Evolutionary conservation across 768 basidiomycete species (phyloP), one percentile per base, ranked within the genome.

Genomic region (Auricularia heimuer): DNA sequence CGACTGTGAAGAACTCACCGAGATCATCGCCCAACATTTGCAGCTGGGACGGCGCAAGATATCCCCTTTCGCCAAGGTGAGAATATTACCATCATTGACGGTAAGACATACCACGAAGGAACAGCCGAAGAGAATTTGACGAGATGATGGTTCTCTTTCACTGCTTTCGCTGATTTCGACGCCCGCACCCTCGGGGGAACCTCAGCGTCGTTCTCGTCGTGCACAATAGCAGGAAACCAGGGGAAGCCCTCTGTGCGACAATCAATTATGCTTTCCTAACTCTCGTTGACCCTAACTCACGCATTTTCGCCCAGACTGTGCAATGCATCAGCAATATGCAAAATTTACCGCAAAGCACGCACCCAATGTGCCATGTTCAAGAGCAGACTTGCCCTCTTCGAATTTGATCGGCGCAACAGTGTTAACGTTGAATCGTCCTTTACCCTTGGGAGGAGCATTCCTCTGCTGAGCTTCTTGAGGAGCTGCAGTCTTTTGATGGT

Each of bases 141-240:
- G 54, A 93, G 79, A 70, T 87, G 84, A 3, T 85, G 62, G 34
- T 77, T 77, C 11, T 76, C 77, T 34, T 80, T 77, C 29, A 75
- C 77, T 58, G 76, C 64, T n/a, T 77, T 67, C 68, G 68, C 64
- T 73, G 36, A 71, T 71, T 66, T 71, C 7, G 69, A 71, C 44
- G 73, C 68, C 62, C 82, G 75, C 36, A 78, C 77, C 68, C 75
- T 65, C 42, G 68, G 60, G 34, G 89, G 89, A n/a, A 93, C 81
- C 0, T 72, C 73, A 1, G 77, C 73, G 60, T 88, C 83, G 47
- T 86, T 83, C 8, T 82, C 80, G 33, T 86, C 84, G 62, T 81
- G 87, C 16, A 94, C 82, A 8, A 90, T 85, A 8, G 87, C 94
- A 47, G 94, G 91, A 87, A 89, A 96, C 86, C 87, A 95, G 1